These are phyloP conservation scores for Hibiscus syriacus DNA, from an alignment of 345 rosid species.

Conservation along the genomic window DNA sequence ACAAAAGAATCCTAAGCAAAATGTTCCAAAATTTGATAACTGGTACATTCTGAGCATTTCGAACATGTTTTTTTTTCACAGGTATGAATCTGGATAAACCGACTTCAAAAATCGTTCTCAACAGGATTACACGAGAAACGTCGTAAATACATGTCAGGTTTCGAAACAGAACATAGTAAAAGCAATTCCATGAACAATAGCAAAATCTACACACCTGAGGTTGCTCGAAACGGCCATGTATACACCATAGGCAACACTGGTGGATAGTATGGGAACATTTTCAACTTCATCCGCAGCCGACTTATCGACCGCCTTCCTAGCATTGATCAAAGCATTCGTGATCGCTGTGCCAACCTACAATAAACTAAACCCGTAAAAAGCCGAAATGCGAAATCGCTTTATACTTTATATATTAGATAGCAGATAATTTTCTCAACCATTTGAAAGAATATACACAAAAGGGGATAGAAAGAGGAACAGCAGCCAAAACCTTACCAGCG, in stretches of 20 bases:
- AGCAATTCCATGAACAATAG: neutral
- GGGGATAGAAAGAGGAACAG: neutral
- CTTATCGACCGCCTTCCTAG: slow-evolving; percentile 75
- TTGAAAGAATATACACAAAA: neutral
- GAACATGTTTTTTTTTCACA: no score
- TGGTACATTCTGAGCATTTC: neutral
- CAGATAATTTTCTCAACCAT: neutral
- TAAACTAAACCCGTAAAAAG: slow-evolving; percentile 12
- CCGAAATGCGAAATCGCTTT: neutral
- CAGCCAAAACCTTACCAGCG: slow-evolving; percentile 46
- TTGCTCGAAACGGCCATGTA: slow-evolving; percentile 98
- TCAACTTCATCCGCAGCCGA: slow-evolving; percentile 56
- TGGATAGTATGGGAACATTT: slow-evolving; percentile 80
- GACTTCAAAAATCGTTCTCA: no score
- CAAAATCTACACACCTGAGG: slow-evolving; percentile 52
- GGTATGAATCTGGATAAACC: no score
- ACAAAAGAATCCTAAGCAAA: slow-evolving; percentile 4
- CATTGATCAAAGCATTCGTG: slow-evolving; percentile 84
- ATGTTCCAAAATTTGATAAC: neutral
- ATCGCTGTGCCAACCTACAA: slow-evolving; percentile 80
- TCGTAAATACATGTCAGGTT: no score
- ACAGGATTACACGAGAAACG: no score
- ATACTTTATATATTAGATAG: neutral
- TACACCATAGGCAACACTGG: slow-evolving; percentile 91
- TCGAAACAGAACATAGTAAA: neutral